These are phyloP conservation scores for Myriangium duriaei DNA, from an alignment of 2,329 filamentous ascomycete genomes.

Conservation along the genomic window DNA sequence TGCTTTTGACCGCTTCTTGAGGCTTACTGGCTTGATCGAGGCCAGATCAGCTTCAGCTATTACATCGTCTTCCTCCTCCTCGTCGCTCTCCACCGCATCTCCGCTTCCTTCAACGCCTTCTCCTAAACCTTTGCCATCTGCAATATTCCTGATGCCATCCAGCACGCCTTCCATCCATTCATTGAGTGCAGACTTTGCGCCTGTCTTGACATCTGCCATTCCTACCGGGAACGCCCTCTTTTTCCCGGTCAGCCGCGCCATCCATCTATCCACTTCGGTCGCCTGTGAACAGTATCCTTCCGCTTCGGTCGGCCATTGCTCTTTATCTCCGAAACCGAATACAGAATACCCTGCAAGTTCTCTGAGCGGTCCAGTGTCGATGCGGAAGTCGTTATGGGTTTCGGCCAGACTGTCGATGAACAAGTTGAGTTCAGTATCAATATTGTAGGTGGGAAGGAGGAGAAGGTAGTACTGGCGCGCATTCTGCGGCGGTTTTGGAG, in stretches of 20 bases:
- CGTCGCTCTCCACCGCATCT: constrained; percentile 72
- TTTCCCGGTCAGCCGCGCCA: constrained; percentile 81
- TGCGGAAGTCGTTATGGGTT: constrained; percentile 92
- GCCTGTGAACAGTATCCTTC: constrained; percentile 92
- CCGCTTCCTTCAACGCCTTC: constrained; percentile 67
- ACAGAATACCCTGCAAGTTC: constrained; percentile 75
- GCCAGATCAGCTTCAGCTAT: constrained; percentile 14
- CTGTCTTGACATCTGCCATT: constrained; percentile 72
- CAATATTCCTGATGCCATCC: constrained; percentile 53
- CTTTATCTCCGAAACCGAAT: constrained; percentile 83
- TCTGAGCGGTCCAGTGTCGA: constrained; percentile 75
- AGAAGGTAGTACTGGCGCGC: constrained; percentile 61
- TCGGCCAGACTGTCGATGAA: constrained; percentile 81
- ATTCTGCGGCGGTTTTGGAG: constrained; percentile 44
- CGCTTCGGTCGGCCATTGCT: constrained; percentile 82
- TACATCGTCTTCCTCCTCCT: constrained; percentile 48
- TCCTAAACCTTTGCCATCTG: constrained; percentile 42
- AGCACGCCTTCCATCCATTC: constrained; percentile 71
- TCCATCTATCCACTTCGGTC: constrained; percentile 82
- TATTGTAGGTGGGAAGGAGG: constrained; percentile 83
- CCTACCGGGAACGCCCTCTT: constrained; percentile 84
- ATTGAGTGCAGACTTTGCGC: constrained; percentile 51
- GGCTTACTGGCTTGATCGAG: constrained; percentile 19
- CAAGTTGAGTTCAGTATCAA: constrained; percentile 79
- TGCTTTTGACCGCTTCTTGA: constrained; percentile 30